phyloP scores from a whole-genome alignment of 805 yeast species.

The Suhomyces emberorum region DNA sequence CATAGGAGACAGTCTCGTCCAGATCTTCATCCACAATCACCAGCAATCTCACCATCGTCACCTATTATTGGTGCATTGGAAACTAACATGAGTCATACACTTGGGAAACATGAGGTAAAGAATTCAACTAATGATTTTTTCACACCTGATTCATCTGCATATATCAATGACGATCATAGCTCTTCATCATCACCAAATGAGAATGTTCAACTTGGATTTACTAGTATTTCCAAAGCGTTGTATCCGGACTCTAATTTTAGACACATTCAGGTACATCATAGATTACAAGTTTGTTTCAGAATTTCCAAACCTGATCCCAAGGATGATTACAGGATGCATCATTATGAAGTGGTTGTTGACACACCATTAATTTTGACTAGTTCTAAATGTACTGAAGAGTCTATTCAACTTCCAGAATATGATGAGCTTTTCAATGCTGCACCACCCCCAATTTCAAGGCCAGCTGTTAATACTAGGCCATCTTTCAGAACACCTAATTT shows the following conservation, averaged over 20 bases:
- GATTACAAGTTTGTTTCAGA: slow-evolving; percentile 67
- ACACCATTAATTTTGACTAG: slow-evolving; percentile 59
- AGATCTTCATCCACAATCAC: slow-evolving; percentile 6
- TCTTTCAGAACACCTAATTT: slow-evolving; percentile 29
- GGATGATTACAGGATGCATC: slow-evolving; percentile 51
- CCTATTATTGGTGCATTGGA: slow-evolving; percentile 40
- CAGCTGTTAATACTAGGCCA: slow-evolving; percentile 5
- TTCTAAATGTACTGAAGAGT: slow-evolving; percentile 39
- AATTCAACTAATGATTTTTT: slow-evolving; percentile 14
- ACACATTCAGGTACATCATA: slow-evolving; percentile 60
- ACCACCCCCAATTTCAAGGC: background rate
- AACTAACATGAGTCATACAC: slow-evolving; percentile 32
- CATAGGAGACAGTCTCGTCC: background rate
- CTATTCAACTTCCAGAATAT: slow-evolving; percentile 40
- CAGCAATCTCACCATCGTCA: slow-evolving; percentile 21
- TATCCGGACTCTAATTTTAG: slow-evolving; percentile 65
- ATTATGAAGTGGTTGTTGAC: slow-evolving; percentile 77
- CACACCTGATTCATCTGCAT: slow-evolving; percentile 29
- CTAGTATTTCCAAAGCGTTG: slow-evolving; percentile 38
- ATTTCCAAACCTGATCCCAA: slow-evolving; percentile 59
- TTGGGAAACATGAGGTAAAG: background rate
- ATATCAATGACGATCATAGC: slow-evolving; percentile 26
- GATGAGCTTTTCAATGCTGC: slow-evolving; percentile 22
- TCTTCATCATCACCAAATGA: slow-evolving; percentile 15
- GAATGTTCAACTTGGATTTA: slow-evolving; percentile 34